Percentiles rank a stretch among this genome's conserved stretches.
Conservation (phyloP, 805 yeast species). For the Komagataella phaffii region DNA sequence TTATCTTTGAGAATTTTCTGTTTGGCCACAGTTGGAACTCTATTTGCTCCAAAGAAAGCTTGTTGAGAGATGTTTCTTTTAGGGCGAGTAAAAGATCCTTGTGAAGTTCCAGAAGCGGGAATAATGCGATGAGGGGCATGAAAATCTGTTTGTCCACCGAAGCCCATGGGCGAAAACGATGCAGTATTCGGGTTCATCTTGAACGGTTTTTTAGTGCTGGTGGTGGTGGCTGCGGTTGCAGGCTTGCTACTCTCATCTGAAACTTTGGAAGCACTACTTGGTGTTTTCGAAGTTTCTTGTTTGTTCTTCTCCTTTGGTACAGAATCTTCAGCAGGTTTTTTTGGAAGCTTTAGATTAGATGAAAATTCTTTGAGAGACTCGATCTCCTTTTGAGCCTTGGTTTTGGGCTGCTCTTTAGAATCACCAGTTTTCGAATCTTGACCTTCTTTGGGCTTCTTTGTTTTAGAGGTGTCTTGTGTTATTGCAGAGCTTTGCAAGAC, state of each 20-base stretch:
- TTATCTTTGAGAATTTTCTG: slow-evolving; percentile 21
- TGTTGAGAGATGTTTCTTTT: slow-evolving; percentile 8
- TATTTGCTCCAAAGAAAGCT: slow-evolving; percentile 23
- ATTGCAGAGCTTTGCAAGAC: slow-evolving; percentile 40
- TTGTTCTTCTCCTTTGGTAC: slow-evolving; percentile 59
- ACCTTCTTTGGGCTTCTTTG: not conserved
- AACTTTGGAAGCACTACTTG: slow-evolving; percentile 6
- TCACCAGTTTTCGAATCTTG: slow-evolving; percentile 1
- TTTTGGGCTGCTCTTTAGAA: slow-evolving; percentile 23
- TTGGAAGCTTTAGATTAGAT: slow-evolving; percentile 56
- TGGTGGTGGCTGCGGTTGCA: slow-evolving; percentile 26
- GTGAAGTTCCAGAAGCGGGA: slow-evolving; percentile 1
- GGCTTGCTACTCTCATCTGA: slow-evolving; percentile 31
- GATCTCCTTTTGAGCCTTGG: slow-evolving; percentile 47
- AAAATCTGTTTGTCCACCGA: slow-evolving; percentile 5
- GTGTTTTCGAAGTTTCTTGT: slow-evolving; percentile 19
- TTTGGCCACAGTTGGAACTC: slow-evolving; percentile 16
- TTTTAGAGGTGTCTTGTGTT: not conserved
- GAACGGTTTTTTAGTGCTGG: slow-evolving; percentile 41
- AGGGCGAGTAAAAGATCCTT: not conserved
- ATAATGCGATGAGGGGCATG: slow-evolving; percentile 8
- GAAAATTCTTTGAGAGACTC: slow-evolving; percentile 67
- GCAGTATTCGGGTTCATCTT: slow-evolving; percentile 62
- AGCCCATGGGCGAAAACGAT: slow-evolving; percentile 37
- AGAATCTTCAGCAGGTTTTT: slow-evolving; percentile 40